Evolutionary conservation across 805 yeast species (phyloP), one percentile per base, ranked within the genome.

Genomic region (Scheffersomyces ergatensis): DNA sequence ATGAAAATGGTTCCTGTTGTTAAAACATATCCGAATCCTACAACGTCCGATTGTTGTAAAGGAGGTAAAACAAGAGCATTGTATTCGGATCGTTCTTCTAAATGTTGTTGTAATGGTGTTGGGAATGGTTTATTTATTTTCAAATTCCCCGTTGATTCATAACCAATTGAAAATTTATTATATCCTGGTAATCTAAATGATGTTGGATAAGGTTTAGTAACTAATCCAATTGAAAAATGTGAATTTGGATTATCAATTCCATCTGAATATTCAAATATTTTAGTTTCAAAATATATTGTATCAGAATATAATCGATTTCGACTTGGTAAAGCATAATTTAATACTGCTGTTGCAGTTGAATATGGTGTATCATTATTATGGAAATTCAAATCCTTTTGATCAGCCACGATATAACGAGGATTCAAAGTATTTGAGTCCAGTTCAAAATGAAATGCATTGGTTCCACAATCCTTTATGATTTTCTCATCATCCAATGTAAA

Each of bases 131-230:
- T 76, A 53, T 80, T 83, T 37, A 85, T 75, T 46, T 87, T 71
- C 41, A 84, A 63, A 44, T 81, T 77, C 1, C 95, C 95, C 4
- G 80, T 77, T 2, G 86, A 76, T 57, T 85, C 92, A 54, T 85
- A 80, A 2, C 85, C 85, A 36, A 86, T 70, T 0, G 89, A 82
- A 53, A 82, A 83, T 36, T 76, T 76, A 44, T 78, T 74, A 57
- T 80, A 76, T 1, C 95, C 95, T 0, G 95, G 95, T 12, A 83
- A 67, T 48, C 87, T 70, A 58, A 84, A 86, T 3, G 53, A 32
- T 43, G 76, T 70, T 2, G 95, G 93, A 51, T 83, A 83, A 2
- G 93, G 92, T 47, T 74, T 77, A 0, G 92, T 80, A 8, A 78
- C 76, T 20, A 85, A 64, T 0, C 95, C 93, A 35, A 85, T 70